A percentile compares a stretch with the other conserved stretches of the same genome.
phyloP scores from a whole-genome alignment of 225 moss, liverwort and hornwort genomes.

The Antitrichia curtipendula region DNA sequence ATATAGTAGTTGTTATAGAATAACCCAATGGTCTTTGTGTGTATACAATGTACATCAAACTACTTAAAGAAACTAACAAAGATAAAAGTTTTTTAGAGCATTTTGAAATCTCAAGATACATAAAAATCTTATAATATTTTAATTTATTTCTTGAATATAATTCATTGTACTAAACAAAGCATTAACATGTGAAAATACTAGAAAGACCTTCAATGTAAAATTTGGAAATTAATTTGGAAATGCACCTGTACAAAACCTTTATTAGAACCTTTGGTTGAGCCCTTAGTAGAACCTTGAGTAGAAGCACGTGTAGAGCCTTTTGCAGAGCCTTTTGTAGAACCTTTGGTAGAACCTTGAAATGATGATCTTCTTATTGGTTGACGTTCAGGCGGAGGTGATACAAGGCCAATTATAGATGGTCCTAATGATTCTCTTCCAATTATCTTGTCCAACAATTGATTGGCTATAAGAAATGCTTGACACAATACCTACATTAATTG shows the following conservation, averaged over 20 bases:
- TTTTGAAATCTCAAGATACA: background rate
- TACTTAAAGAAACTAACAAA: background rate
- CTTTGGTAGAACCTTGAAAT: background rate
- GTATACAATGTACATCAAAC: background rate
- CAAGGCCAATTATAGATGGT: background rate
- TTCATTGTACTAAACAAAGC: background rate
- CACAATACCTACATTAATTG: conserved; percentile 26
- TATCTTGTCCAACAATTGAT: conserved; percentile 40
- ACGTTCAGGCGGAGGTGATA: background rate
- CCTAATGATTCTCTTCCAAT: conserved; percentile 29
- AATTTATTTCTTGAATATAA: background rate
- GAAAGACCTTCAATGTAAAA: background rate
- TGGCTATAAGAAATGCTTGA: conserved; percentile 45
- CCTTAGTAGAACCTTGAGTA: background rate
- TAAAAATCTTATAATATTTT: accelerated
- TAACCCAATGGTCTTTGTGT: background rate
- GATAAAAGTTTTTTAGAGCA: background rate
- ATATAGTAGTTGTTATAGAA: background rate
- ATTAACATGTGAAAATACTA: background rate
- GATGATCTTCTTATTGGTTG: background rate
- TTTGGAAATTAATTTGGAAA: background rate
- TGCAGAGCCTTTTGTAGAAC: background rate
- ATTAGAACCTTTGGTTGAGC: background rate
- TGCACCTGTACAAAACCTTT: background rate
- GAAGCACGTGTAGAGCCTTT: background rate